phyloP scores from a whole-genome alignment of 1,284 basidiomycete genomes.

The Cryptococcus sp. region DNA sequence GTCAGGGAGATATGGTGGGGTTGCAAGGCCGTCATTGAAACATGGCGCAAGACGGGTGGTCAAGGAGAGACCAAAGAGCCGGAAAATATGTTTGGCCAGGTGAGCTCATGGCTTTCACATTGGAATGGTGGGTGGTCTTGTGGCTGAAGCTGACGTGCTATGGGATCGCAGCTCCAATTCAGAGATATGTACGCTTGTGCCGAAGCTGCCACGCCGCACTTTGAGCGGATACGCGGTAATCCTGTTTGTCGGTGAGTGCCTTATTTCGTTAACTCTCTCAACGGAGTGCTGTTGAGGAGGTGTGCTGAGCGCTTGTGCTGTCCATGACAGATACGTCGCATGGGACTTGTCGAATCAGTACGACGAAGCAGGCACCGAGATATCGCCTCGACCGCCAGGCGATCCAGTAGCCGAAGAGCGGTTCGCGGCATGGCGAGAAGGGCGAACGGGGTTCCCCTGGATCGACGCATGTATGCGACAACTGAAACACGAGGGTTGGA shows the following conservation, averaged over 20 bases:
- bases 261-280: neutral
- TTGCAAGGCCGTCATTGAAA: slow-evolving; percentile 46
- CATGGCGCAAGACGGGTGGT: slow-evolving; percentile 33
- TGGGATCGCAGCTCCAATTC: slow-evolving; percentile 49
- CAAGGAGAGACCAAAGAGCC: slow-evolving; percentile 44
- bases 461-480: slow-evolving; percentile 59
- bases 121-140: neutral
- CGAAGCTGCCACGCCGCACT: slow-evolving; percentile 53
- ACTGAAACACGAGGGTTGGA: slow-evolving; percentile 57
- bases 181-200: slow-evolving; percentile 57
- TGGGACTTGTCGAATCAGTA: slow-evolving; percentile 57
- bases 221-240: slow-evolving; percentile 55
- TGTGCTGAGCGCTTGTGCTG: too few relatives aligned
- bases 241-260: slow-evolving; percentile 48
- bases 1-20: slow-evolving; percentile 55
- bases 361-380: slow-evolving; percentile 47
- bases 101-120: slow-evolving; percentile 1
- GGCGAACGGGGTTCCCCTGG: slow-evolving; percentile 58
- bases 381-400: slow-evolving; percentile 52
- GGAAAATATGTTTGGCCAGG: slow-evolving; percentile 48
- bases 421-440: slow-evolving; percentile 55
- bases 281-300: neutral
- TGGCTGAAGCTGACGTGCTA: neutral
- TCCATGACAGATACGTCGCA: slow-evolving; percentile 46
- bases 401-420: slow-evolving; percentile 52